Conservation (phyloP, 768 basidiomycete genomes). For the Trametes maxima region DNA sequence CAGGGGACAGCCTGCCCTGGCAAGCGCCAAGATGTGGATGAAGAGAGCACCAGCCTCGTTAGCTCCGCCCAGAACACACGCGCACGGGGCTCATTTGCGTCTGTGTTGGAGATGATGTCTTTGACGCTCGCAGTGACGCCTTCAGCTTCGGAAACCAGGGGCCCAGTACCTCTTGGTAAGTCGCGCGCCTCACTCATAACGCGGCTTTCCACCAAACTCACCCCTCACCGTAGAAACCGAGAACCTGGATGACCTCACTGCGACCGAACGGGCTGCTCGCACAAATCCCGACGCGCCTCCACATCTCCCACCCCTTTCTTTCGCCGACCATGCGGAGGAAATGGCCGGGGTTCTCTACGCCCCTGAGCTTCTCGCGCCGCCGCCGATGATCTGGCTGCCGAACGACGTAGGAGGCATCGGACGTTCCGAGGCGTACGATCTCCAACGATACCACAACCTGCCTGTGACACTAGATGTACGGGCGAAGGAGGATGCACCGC, state of each 20-base stretch:
- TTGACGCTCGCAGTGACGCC: slow-evolving; percentile 75
- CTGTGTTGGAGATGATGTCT: slow-evolving; percentile 85
- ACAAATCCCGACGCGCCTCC: slow-evolving; percentile 80
- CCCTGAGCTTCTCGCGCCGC: slow-evolving; percentile 76
- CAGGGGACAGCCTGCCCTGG: slow-evolving; percentile 44
- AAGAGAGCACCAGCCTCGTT: slow-evolving; percentile 55
- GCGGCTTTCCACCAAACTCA: neutral
- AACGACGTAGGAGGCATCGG: slow-evolving; percentile 77
- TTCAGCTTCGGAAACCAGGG: slow-evolving; percentile 52
- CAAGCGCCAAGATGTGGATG: slow-evolving; percentile 42
- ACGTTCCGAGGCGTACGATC: slow-evolving; percentile 72
- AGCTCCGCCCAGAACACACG: slow-evolving; percentile 39
- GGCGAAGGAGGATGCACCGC: slow-evolving; percentile 51
- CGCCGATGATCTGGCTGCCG: slow-evolving; percentile 84
- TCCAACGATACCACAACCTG: slow-evolving; percentile 73
- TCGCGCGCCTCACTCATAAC: slow-evolving; percentile 20
- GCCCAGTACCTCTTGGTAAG: slow-evolving; percentile 70
- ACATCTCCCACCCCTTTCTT: slow-evolving; percentile 66
- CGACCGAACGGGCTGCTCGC: slow-evolving; percentile 76
- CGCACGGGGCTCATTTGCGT: slow-evolving; percentile 73
- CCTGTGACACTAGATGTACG: slow-evolving; percentile 71
- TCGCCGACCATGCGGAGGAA: slow-evolving; percentile 76
- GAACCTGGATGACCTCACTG: slow-evolving; percentile 77
- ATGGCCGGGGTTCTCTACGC: slow-evolving; percentile 81
- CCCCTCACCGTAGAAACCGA: slow-evolving; percentile 56